Evolutionary conservation across 2,329 filamentous ascomycete genomes (phyloP), one percentile per base, ranked within the genome.

Genomic region (Aspergillus fumigatus): DNA sequence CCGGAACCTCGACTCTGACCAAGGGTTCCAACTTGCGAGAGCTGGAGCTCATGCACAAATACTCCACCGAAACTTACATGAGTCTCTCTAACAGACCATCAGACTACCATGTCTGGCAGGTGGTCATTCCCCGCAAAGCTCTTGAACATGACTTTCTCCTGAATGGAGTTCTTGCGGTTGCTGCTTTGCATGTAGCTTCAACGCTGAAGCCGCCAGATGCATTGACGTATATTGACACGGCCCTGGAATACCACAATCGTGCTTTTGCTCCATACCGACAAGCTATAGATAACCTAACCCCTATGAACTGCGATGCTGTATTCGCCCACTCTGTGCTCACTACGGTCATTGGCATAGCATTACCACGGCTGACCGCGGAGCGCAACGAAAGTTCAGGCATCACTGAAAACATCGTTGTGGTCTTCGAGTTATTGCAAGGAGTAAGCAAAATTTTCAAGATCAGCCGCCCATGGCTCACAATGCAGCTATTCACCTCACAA

Each of bases 21-120:
- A 4, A 40, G 56, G n/a, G 59, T 55, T 25, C 56, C 60, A 50
- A 32, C 48, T 32, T 71, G 11, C 68, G 69, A 3, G 79, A 81
- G 55, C 70, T 83, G 8, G 79, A 82, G 57, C 64, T 83, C 48
- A 80, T 82, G 77, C 79, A 82, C 59, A 77, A 77, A 27, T 83
- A 77, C 73, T 75, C 78, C 1, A 80, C 76, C 0, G 72, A 71
- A 19, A 81, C 79, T 0, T 82, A 74, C 60, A 70, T 70, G 23
- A 75, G 73, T 40, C 71, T 80, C 14, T 71, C 65, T 51, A 71
- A 67, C n/a, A 59, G 67, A 11, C 53, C 64, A 2, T 61, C 66
- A 0, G 68, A 71, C 40, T 66, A 71, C 48, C 61, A 72, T 29
- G 68, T 70, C 8, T 78, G 75, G 75, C 72, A 75, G 55, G 67